Conservation (phyloP, 2,329 filamentous ascomycete genomes). For the Pyricularia pennisetigena region DNA sequence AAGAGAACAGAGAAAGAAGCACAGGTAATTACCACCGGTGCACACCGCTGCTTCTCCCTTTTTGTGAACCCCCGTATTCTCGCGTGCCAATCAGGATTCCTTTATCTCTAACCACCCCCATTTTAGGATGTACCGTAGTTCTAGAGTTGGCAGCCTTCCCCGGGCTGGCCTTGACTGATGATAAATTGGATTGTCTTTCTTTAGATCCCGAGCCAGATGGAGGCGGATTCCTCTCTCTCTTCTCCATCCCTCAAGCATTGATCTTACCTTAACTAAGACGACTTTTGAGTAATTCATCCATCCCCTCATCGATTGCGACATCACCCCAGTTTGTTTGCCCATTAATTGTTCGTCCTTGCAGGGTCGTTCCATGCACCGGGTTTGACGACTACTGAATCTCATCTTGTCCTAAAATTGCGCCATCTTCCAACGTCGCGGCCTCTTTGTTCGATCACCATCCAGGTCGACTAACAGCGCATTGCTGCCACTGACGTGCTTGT, state of each 20-base stretch:
- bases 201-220: background rate
- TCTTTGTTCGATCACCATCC: background rate
- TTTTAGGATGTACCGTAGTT: too few relatives aligned
- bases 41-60: background rate
- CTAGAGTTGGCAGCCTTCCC: background rate
- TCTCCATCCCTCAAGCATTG: background rate
- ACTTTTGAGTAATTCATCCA: background rate
- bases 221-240: background rate
- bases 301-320: constrained; percentile 5
- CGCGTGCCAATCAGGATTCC: background rate
- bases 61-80: background rate
- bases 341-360: background rate
- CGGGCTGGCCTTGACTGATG: background rate
- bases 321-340: background rate
- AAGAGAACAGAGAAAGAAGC: background rate
- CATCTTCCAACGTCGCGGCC: constrained; percentile 9
- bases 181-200: background rate
- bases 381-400: constrained; percentile 6
- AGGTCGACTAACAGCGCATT: background rate
- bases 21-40: background rate
- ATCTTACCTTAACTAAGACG: background rate
- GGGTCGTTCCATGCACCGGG: background rate
- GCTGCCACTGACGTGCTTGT: constrained; percentile 1
- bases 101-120: background rate
- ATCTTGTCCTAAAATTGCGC: constrained; percentile 15